Evolutionary conservation across 2,329 filamentous ascomycete species (phyloP).

Genomic region (Microdochium nivale): DNA sequence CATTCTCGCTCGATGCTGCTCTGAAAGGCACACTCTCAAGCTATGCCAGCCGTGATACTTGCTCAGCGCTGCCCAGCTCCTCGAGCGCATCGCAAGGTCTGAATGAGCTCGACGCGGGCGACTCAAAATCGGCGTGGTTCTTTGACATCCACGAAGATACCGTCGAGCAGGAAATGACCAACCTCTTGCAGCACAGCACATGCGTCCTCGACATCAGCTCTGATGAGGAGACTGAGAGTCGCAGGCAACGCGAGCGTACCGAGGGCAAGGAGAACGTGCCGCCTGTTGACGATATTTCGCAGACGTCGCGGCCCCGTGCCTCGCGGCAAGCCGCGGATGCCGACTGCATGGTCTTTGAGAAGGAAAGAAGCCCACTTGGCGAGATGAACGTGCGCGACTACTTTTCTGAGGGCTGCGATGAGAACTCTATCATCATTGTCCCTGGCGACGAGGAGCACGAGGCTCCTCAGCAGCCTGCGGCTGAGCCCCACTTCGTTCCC

Average conservation of each 20-base stretch:
- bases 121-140: conserved; percentile 64
- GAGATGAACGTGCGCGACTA: conserved; percentile 62
- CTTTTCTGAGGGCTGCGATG: conserved; percentile 58
- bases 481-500: conserved; percentile 9
- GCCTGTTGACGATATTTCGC: conserved; percentile 56
- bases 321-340: conserved; percentile 20
- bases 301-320: conserved; percentile 35
- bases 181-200: conserved; percentile 85
- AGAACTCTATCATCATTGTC: conserved; percentile 51
- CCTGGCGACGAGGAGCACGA: conserved; percentile 49
- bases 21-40: conserved; percentile 66
- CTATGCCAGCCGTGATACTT: conserved; percentile 37
- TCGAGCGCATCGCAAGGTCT: conserved; percentile 19
- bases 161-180: conserved; percentile 82
- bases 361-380: conserved; percentile 55
- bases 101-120: conserved; percentile 29
- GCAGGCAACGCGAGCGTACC: conserved; percentile 39
- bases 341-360: conserved; percentile 53
- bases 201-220: conserved; percentile 81
- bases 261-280: conserved; percentile 89
- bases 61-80: conserved; percentile 16
- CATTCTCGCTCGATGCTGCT: conserved; percentile 80
- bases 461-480: conserved; percentile 8
- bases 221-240: conserved; percentile 65
- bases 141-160: conserved; percentile 95